These are phyloP conservation scores for Emydomyces testavorans DNA, from an alignment of 2,329 filamentous ascomycete genomes.

Conservation along the genomic window DNA sequence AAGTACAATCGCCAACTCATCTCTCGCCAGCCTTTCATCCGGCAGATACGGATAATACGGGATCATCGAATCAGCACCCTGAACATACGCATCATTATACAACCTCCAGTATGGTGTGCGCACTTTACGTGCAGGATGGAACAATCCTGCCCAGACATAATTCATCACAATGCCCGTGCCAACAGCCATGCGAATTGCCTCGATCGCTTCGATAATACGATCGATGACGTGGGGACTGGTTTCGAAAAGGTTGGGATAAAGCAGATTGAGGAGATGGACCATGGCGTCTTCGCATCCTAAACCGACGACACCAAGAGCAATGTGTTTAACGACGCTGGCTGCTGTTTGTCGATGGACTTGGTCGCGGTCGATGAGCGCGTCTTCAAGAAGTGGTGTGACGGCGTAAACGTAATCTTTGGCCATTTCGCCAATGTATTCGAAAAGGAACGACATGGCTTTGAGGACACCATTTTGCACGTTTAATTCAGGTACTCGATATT, in stretches of 20 bases:
- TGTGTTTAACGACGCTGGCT: conserved; percentile 92
- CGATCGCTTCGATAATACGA: conserved; percentile 92
- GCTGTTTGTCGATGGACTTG: conserved; percentile 97
- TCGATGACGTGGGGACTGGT: conserved; percentile 98
- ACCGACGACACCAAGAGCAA: conserved; percentile 92
- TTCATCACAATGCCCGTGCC: conserved; percentile 90
- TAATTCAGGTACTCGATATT: conserved; percentile 94
- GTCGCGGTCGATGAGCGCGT: conserved; percentile 93
- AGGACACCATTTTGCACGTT: conserved; percentile 98
- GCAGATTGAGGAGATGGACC: conserved; percentile 89
- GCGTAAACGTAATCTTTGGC: conserved; percentile 99
- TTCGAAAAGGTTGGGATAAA: conserved; percentile 96
- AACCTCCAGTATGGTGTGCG: conserved; percentile 89
- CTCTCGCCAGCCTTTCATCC: conserved; percentile 65
- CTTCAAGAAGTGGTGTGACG: conserved; percentile 87
- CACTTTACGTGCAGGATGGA: conserved; percentile 93
- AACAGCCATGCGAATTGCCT: conserved; percentile 86
- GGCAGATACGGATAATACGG: conserved; percentile 87
- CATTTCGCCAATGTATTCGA: conserved; percentile 99
- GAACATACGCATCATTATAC: conserved; percentile 95
- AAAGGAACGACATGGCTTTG: conserved; percentile 92
- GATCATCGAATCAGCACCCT: conserved; percentile 85
- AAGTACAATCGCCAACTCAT: conserved; percentile 73
- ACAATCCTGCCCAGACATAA: conserved; percentile 94
- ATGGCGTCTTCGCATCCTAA: conserved; percentile 97